Percentiles rank a stretch among this genome's conserved stretches.
These are phyloP conservation scores for Solanum sejunctum DNA, from an alignment of 257 asterid genomes.

Conservation along the genomic window DNA sequence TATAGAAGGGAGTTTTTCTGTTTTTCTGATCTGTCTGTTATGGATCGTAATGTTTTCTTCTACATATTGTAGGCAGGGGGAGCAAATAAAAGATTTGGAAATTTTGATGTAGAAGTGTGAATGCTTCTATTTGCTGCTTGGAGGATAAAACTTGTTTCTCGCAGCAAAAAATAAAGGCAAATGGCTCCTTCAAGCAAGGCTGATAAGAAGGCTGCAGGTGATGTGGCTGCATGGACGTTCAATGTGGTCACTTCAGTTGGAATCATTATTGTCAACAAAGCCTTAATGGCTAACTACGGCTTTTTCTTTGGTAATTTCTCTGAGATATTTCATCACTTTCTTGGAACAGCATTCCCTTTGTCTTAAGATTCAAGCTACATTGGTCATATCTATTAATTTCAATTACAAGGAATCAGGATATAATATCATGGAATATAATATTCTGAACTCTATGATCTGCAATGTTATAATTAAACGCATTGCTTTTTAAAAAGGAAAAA, in stretches of 20 bases:
- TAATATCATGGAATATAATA: not conserved
- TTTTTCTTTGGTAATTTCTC: conserved; percentile 78
- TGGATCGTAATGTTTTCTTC: not conserved
- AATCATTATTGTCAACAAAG: conserved; percentile 87
- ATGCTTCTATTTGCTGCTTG: conserved; percentile 24
- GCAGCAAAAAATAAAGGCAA: conserved; percentile 7
- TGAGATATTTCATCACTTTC: not conserved
- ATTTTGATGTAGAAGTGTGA: conserved; percentile 29
- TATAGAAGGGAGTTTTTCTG: not conserved
- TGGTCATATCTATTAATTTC: not conserved
- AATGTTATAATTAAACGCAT: not conserved
- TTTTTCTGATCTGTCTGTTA: not conserved
- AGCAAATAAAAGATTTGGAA: not conserved
- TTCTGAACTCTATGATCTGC: not conserved
- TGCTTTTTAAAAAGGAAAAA: not conserved
- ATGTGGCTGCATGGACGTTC: conserved; percentile 92
- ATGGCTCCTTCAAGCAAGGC: conserved; percentile 93
- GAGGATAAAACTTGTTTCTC: conserved; percentile 29
- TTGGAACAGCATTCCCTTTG: not conserved
- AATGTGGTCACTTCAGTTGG: conserved; percentile 97
- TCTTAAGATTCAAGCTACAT: not conserved
- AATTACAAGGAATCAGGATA: not conserved
- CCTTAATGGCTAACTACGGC: conserved; percentile 92
- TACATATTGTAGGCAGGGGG: not conserved
- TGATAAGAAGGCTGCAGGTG: conserved; percentile 86